A percentile compares a stretch with the other conserved stretches of the same genome.
These are phyloP conservation scores for Candida sp. DNA, from an alignment of 1,139 yeast species.

Conservation along the genomic window DNA sequence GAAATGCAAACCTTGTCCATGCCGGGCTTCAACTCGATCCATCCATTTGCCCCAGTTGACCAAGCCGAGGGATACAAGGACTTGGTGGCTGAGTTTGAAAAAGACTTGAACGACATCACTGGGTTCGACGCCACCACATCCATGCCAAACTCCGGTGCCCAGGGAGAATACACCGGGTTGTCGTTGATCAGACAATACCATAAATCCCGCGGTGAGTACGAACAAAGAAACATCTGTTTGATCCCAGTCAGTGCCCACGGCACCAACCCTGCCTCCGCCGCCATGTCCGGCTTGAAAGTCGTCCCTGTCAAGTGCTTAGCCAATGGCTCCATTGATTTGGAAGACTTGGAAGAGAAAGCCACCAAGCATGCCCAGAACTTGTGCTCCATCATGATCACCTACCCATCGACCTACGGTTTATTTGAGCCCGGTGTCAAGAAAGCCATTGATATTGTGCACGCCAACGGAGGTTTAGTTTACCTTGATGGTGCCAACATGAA, in stretches of 20 bases:
- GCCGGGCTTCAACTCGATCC: conserved; percentile 89
- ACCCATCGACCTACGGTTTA: conserved; percentile 96
- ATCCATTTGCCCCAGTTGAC: conserved; percentile 89
- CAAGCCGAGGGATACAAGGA: conserved; percentile 88
- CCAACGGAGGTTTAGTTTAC: conserved; percentile 93
- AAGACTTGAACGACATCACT: conserved; percentile 91
- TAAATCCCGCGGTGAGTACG: conserved; percentile 67
- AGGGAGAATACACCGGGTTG: conserved; percentile 96
- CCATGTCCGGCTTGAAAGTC: conserved; percentile 96
- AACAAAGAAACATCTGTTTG: conserved; percentile 81
- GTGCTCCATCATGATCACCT: conserved; percentile 95
- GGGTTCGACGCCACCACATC: conserved; percentile 92
- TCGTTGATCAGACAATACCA: conserved; percentile 85
- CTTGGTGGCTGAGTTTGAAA: conserved; percentile 75
- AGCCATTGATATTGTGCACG: conserved; percentile 86
- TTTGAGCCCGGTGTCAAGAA: conserved; percentile 90
- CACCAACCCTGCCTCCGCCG: conserved; percentile 98
- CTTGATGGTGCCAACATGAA: conserved; percentile 99
- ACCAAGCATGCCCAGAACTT: conserved; percentile 67
- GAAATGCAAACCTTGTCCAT: conserved; percentile 95
- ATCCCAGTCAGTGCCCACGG: conserved; percentile 99
- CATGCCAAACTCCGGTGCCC: conserved; percentile 99
- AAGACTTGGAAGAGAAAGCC: conserved; percentile 77
- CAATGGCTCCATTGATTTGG: conserved; percentile 86
- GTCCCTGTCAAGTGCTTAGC: conserved; percentile 87